Evolutionary conservation across 768 basidiomycete genomes (phyloP), one percentile per base, ranked within the genome.

Genomic region (Amanita rimosa): DNA sequence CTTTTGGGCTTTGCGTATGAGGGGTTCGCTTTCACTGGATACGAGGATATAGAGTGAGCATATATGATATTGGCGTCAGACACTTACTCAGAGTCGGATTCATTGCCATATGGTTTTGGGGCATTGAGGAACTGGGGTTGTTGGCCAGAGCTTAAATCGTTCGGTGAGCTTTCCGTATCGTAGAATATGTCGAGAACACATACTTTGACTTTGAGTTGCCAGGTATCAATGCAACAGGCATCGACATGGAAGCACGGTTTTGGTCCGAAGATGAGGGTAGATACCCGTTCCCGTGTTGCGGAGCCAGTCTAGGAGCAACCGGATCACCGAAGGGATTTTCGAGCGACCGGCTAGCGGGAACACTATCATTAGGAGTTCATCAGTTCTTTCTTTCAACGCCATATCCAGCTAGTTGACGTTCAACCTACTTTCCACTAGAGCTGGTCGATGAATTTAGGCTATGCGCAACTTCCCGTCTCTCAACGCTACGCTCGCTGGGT

Each of bases 281-380:
- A 34, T 40, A 39, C 13, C 45, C 45, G 11, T 48, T 40, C 6
- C 39, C 47, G 16, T 33, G 35, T 19, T 21, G 9, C 5, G 35
- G 47, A 1, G 58, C 53, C 22, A 67, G 62, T 36, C 48, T 55
- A 4, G 62, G 63, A 10, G 46, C 52, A n/a, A 59, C 39, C 6
- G 60, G 60, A 36, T 63, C 60, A 14, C 52, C 53, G 35, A 62
- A 63, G 3, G 57, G 59, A 48, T 62, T 52, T 35, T 58, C 53
- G 8, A 52, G 16, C 4, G 52, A 38, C 36, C 55, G 45, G 33
- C 53, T 58, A 14, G 47, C 27, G 10, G 46, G 37, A 11, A 29
- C 8, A 37, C 35, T 47, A 27, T 43, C 27, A 22, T 19, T 19
- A 22, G 8, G 17, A 39, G 17, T 13, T 13, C 38, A 8, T 39